Conservation (phyloP, 441 rosid species). For the Aquilaria agallochum region DNA sequence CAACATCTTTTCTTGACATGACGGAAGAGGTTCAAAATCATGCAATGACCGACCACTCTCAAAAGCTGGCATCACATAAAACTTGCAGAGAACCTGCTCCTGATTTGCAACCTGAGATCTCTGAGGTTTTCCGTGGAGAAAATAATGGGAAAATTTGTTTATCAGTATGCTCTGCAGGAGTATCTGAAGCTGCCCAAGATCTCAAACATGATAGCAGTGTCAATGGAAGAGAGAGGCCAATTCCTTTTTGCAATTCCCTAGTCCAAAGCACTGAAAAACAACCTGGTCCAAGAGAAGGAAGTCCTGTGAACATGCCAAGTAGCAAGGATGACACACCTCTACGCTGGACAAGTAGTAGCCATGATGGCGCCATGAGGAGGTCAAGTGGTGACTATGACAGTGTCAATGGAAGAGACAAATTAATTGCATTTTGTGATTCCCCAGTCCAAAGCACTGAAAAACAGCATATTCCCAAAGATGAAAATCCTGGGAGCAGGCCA, state of each 20-base stretch:
- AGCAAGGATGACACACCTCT: constrained; percentile 19
- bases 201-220: constrained; percentile 19
- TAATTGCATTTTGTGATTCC: too few species aligned
- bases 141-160: constrained; percentile 23
- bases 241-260: constrained; percentile 18
- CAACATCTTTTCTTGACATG: constrained; percentile 54
- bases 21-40: constrained; percentile 35
- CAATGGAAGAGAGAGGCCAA: constrained; percentile 23
- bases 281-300: constrained; percentile 24
- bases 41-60: constrained; percentile 26
- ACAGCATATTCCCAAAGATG: constrained; percentile 10
- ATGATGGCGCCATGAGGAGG: constrained; percentile 19
- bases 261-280: constrained; percentile 30
- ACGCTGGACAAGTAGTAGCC: constrained; percentile 14
- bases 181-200: constrained; percentile 26
- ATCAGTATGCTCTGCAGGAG: constrained; percentile 32
- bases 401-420: too few species aligned
- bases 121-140: constrained; percentile 27
- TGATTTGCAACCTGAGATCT: constrained; percentile 19
- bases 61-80: constrained; percentile 30
- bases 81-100: constrained; percentile 29
- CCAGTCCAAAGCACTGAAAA: constrained; percentile 2
- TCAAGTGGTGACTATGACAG: constrained; percentile 7
- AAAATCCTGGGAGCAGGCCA: constrained; percentile 16
- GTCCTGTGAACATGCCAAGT: constrained; percentile 22